A percentile compares a stretch with the other conserved stretches of the same genome.
Evolutionary conservation across 495 filamentous ascomycete genomes (phyloP).

Genomic region (Trichoderma erinaceum): DNA sequence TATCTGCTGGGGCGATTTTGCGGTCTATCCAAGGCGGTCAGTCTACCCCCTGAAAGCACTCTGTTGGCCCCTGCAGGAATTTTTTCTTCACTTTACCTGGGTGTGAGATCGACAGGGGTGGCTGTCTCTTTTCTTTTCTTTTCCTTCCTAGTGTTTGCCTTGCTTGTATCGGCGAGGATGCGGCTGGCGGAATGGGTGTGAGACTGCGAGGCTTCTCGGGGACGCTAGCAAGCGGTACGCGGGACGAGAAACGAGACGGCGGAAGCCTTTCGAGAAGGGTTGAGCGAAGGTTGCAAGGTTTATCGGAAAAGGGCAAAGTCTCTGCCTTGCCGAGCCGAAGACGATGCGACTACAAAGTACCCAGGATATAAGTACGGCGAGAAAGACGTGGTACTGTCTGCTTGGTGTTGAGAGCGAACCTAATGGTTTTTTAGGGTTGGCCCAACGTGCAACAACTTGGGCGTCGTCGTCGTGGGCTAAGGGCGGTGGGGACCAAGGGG

Average conservation of each 20-base stretch:
- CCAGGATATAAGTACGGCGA: not conserved
- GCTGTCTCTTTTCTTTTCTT: not conserved
- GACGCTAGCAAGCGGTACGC: constrained; percentile 2
- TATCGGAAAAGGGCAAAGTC: constrained; percentile 9
- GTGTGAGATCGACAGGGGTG: constrained; percentile 10
- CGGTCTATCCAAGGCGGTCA: constrained; percentile 10
- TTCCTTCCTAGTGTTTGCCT: constrained; percentile 3
- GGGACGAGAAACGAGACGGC: not conserved
- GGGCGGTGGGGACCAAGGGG: not conserved
- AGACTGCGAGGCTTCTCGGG: constrained; percentile 6
- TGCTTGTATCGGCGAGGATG: constrained; percentile 10
- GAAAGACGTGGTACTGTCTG: not conserved
- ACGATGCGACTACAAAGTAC: not conserved
- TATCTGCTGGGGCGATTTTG: not conserved
- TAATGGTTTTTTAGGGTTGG: constrained; percentile 13
- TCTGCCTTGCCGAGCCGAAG: not conserved
- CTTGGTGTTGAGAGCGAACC: constrained; percentile 14
- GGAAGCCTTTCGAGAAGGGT: not conserved
- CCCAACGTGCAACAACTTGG: constrained; percentile 8
- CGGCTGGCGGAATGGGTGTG: constrained; percentile 1
- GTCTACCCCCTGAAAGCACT: not conserved
- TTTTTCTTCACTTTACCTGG: not conserved
- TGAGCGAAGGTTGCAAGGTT: not conserved
- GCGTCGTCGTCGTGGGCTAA: constrained; percentile 7
- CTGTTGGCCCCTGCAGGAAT: constrained; percentile 6